Conservation (phyloP, 768 basidiomycete species). For the button mushroom (Agaricus bisporus) region DNA sequence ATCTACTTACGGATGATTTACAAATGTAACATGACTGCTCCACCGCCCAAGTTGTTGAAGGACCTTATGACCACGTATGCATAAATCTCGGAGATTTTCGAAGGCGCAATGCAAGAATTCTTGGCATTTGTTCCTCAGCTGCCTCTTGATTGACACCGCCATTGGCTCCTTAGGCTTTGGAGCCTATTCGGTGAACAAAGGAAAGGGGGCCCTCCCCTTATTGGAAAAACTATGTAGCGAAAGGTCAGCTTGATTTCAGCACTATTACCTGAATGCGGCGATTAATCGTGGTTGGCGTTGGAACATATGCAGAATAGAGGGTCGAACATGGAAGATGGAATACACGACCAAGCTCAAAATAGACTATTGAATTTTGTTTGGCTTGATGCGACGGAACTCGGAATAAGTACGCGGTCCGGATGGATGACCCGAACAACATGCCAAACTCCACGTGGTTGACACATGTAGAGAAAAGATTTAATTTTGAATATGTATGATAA, state of each 20-base stretch:
- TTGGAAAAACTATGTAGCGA: neutral
- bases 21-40: neutral
- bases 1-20: neutral
- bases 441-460: no score
- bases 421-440: no score
- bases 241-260: neutral
- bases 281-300: neutral
- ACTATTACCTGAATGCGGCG: neutral
- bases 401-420: no score
- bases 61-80: constrained; percentile 5
- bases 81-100: constrained; percentile 7
- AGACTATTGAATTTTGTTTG: neutral
- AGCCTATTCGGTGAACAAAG: no score
- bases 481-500: no score
- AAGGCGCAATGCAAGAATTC: neutral
- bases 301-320: neutral
- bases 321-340: neutral
- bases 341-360: neutral
- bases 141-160: no score
- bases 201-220: no score
- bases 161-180: no score
- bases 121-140: no score
- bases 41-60: neutral
- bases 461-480: no score
- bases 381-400: neutral